Base-by-base conservation (phyloP, 2,329 filamentous ascomycete genomes). In the Paramyrothecium roridum region DNA sequence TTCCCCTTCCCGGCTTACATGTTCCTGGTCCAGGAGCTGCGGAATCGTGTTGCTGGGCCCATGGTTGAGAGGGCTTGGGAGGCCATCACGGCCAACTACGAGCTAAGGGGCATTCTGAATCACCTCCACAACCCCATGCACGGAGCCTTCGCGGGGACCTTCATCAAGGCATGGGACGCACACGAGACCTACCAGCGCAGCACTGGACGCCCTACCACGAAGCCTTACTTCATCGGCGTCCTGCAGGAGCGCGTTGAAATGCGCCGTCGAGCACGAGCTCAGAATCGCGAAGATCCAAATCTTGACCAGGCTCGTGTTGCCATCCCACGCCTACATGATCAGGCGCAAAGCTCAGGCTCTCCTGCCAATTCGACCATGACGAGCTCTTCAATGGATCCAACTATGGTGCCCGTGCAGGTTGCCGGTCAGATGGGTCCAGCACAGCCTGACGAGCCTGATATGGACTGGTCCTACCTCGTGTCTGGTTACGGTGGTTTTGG, bases 111-210 rank as follows among this genome's bases (percentile, higher is more conserved):
- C 2, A 68, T 83, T 52, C 72, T 75, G 34, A 76, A 76, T 47
- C 76, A 80, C 55, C 69, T 80, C 50, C 76, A 79, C 51, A 84
- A 75, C 47, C 83, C 83, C 8, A 76, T 86, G 70, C 82, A 85
- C 61, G 70, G 80, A 30, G 79, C 80, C 1, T 84, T 88, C 57
- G 80, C 80, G 1, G 73, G 74, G 20, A 75, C 82, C 19, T 81
- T 88, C 45, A 69, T 88, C 55, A 86, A 84, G 62, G 84, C 84
- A 0, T 88, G 85, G 85, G 79, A 81, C 47, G 81, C 80, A 2
- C 78, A 80, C 54, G 79, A 80, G 60, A 72, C 76, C 2, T 78
- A 79, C 13, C 75, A 79, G 59, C 59, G 70, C 4, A 72, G 74
- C 52, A 67, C 72, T 8, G 82, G 81, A 1, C 75, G 73, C 30